phyloP scores from a whole-genome alignment of 768 basidiomycete genomes.

The Tricholoma sp. region DNA sequence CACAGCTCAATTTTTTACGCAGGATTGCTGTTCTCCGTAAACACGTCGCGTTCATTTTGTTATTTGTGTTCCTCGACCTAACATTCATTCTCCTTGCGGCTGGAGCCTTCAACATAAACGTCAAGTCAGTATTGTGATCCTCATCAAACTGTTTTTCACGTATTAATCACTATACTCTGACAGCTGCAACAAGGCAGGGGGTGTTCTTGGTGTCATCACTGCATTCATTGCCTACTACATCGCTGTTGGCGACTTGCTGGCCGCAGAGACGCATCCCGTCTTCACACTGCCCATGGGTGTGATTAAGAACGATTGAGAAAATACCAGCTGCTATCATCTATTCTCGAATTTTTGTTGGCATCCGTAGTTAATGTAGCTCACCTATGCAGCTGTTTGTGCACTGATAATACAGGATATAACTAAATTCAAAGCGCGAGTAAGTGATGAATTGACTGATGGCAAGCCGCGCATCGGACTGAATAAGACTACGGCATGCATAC shows the following conservation, averaged over 20 bases:
- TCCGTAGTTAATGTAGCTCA: too few relatives aligned
- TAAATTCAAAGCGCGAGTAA: too few relatives aligned
- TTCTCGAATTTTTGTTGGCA: too few relatives aligned
- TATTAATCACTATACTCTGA: slow-evolving; percentile 1
- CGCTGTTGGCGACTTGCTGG: slow-evolving; percentile 39
- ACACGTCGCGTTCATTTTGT: slow-evolving; percentile 31
- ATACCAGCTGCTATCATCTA: too few relatives aligned
- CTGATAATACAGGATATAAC: too few relatives aligned
- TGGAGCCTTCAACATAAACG: slow-evolving; percentile 27
- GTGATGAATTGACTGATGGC: too few relatives aligned
- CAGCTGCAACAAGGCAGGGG: slow-evolving; percentile 38
- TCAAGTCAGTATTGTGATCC: slow-evolving; percentile 19
- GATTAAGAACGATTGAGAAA: slow-evolving; percentile 13
- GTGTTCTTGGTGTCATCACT: slow-evolving; percentile 38
- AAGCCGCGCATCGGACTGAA: too few relatives aligned
- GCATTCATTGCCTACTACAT: slow-evolving; percentile 46
- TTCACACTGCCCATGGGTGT: slow-evolving; percentile 38
- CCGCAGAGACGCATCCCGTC: slow-evolving; percentile 34
- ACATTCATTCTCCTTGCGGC: slow-evolving; percentile 41
- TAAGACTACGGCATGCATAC: too few relatives aligned
- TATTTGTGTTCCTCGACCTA: slow-evolving; percentile 31
- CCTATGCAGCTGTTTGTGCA: too few relatives aligned
- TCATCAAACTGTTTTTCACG: neutral
- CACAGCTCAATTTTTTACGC: too few relatives aligned
- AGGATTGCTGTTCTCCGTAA: slow-evolving; percentile 37